A percentile compares a stretch with the other conserved stretches of the same genome.
Conservation (phyloP, 345 rosid genomes). For the Populus pruinosa region DNA sequence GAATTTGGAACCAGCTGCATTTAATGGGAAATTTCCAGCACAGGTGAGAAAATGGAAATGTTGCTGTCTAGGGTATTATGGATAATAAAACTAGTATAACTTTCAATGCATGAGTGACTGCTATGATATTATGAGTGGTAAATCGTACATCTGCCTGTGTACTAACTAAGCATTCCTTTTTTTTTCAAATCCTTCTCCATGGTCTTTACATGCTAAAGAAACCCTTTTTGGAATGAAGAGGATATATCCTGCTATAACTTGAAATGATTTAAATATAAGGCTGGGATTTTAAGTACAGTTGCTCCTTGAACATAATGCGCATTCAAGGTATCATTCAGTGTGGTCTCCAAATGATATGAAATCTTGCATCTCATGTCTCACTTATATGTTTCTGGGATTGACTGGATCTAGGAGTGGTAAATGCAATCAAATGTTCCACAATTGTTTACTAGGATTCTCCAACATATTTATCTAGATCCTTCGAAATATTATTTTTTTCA, state of each 20-base stretch:
- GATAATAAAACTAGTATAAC: not conserved
- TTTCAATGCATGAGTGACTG: not conserved
- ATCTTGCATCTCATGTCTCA: not conserved
- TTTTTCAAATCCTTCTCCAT: not conserved
- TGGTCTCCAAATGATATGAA: not conserved
- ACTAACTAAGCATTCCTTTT: not conserved
- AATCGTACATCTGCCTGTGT: not conserved
- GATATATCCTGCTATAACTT: not conserved
- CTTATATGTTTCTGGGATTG: not conserved
- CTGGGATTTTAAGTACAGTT: not conserved
- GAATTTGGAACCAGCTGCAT: slow-evolving; percentile 33
- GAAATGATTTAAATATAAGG: not conserved
- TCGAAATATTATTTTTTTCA: not conserved
- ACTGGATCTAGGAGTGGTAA: not conserved
- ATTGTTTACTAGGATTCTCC: not conserved
- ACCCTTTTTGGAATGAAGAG: not conserved
- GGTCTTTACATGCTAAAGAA: not conserved
- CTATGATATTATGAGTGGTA: not conserved
- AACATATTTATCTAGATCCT: not conserved
- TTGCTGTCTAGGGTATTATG: not conserved
- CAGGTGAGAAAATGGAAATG: slow-evolving; percentile 18
- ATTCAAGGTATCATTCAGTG: not conserved
- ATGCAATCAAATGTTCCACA: not conserved
- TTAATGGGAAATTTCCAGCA: slow-evolving; percentile 28
- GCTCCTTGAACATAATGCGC: not conserved